phyloP scores from a whole-genome alignment of 1,284 basidiomycete genomes.

The Puccinia novopanici region DNA sequence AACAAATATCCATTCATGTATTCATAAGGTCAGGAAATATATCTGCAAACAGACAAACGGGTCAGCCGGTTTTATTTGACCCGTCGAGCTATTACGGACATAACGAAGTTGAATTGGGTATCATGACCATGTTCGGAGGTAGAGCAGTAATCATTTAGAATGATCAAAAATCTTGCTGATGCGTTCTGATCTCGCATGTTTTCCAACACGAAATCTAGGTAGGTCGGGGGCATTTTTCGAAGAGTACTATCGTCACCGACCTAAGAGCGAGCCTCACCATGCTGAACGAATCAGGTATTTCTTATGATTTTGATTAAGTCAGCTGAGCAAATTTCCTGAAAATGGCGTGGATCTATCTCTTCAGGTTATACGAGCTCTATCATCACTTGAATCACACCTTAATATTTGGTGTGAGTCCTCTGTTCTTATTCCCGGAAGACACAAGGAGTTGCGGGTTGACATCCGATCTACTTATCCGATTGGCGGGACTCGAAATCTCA shows the following conservation, averaged over 20 bases:
- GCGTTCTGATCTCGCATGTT: not conserved
- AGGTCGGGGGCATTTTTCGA: constrained; percentile 71
- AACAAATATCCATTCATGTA: not conserved
- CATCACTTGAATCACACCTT: constrained; percentile 76
- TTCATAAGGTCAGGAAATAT: constrained; percentile 76
- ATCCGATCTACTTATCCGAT: not conserved
- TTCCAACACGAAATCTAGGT: constrained; percentile 59
- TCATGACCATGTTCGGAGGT: constrained; percentile 79
- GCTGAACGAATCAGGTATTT: constrained; percentile 65
- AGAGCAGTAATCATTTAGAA: not conserved
- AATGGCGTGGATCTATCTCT: not conserved
- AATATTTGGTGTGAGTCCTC: constrained; percentile 52
- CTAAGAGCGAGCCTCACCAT: constrained; percentile 74
- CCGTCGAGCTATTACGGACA: constrained; percentile 81
- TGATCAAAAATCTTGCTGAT: not conserved
- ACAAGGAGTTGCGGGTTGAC: not conserved
- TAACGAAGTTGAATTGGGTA: constrained; percentile 81
- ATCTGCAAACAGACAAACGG: constrained; percentile 66
- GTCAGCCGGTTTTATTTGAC: constrained; percentile 74
- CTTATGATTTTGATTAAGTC: constrained; percentile 60
- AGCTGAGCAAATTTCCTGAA: not conserved
- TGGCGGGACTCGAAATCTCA: not conserved
- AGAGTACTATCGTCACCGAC: constrained; percentile 71
- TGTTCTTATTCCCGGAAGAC: not conserved
- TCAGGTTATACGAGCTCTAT: constrained; percentile 73